Base-by-base conservation (phyloP, 768 basidiomycete genomes). In the Termitomyces sp. region DNA sequence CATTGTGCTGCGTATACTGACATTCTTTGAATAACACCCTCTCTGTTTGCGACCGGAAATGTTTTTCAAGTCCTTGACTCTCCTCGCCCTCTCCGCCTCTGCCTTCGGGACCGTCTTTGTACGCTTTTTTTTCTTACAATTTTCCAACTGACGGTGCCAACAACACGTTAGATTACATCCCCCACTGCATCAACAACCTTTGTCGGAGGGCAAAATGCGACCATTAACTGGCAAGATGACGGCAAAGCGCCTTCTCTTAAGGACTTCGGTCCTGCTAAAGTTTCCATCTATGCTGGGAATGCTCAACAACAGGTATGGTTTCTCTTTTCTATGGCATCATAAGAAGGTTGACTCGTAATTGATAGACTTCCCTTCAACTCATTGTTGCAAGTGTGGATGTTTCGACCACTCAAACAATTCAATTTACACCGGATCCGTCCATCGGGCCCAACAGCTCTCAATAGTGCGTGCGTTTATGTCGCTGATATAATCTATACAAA, bases 251-350 rank as follows among this genome's bases (percentile, higher is more conserved):
- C 90, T 4, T 50, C 71, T 24, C 76, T 90, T 47, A 54, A 69
- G 13, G 56, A 74, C 4, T 87, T 86, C 37, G 87, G 88, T 5
- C 61, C 65, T 31, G 69, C 78, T 10, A 73, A 68, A 45, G 72
- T 90, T 41, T 80, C 77, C 36, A 78, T 92, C 70, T 90, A 83
- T 62, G 78, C 71, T 53, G 90, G 90, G 44, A 88, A 81, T 66
- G 71, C 77, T 31, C 69, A 66, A 12, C 74, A 82, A 62, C 89
- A 91, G 81, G 88, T 87, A 46, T 18, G 71, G n/a, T n/a, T n/a
- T 60, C 37, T 41, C 20, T 28, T 53, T 26, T 5, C 22, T 28
- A 0, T 12, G 5, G 24, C 26, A 24, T 8, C 4, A 26, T 24
- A 36, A 13, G 2, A 28, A 7, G 24, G 1, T 16, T 16, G 3